These are phyloP conservation scores for Nakazawaea siamensis DNA, from an alignment of 805 yeast species.

Conservation along the genomic window DNA sequence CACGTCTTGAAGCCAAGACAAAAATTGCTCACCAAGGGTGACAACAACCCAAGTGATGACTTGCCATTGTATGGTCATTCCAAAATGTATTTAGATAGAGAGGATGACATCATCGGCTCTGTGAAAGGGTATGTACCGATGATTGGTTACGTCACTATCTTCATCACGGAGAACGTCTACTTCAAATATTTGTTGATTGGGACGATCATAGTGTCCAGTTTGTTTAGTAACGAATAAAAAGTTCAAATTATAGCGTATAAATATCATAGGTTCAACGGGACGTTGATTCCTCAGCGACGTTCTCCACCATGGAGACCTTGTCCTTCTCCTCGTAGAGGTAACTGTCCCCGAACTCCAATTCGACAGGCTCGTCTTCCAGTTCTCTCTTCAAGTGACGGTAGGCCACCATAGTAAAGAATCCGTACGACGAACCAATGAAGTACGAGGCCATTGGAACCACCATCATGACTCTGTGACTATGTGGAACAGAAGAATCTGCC, in stretches of 20 bases:
- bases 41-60: constrained; percentile 90
- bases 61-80: constrained; percentile 72
- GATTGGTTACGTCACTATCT: constrained; percentile 85
- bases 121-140: constrained; percentile 90
- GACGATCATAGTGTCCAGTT: constrained; percentile 6
- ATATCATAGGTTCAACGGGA: too few relatives aligned
- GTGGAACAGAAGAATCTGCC: constrained; percentile 16
- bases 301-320: constrained; percentile 6
- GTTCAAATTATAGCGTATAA: too few relatives aligned
- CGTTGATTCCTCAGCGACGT: background rate
- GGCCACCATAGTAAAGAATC: constrained; percentile 13
- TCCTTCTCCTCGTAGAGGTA: constrained; percentile 8
- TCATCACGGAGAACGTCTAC: constrained; percentile 81
- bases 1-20: constrained; percentile 33
- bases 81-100: constrained; percentile 69
- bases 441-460: constrained; percentile 19
- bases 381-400: constrained; percentile 5
- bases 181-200: constrained; percentile 76
- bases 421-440: constrained; percentile 17
- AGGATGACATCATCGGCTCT: constrained; percentile 75
- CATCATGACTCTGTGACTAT: constrained; percentile 14
- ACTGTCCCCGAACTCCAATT: background rate
- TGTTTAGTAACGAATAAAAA: constrained; percentile 6
- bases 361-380: background rate
- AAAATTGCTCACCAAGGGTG: constrained; percentile 86